Base-by-base conservation (phyloP, 768 basidiomycete species). In the Russula sp. region DNA sequence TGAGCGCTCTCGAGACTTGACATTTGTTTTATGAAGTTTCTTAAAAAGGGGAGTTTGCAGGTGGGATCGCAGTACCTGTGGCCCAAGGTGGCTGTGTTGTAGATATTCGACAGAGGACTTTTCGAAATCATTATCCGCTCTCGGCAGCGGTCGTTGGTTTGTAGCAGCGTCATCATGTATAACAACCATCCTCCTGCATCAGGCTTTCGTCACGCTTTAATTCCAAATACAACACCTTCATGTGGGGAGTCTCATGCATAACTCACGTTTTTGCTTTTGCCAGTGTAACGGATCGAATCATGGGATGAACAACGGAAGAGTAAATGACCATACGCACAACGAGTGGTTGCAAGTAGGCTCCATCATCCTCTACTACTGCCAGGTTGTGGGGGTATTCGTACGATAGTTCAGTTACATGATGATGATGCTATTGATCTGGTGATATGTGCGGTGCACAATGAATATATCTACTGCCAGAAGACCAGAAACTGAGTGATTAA, bases 311-410 rank as follows among this genome's bases (percentile, higher is more conserved):
- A 32, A 50, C 34, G 25, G 7, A 20, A 48, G 18, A 58, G 36
- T 20, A 13, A 60, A 42, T 38, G 42, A 22, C 13, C 46, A 35
- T 29, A 43, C 14, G 48, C n/a, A 32, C n/a, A 18, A 39, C 47
- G 14, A 50, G 20, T 20, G n/a, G 25, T 57, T 45, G 22, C 34
- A 25, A 48, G 32, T 18, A 8, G 2, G 35, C 25, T 61, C 53
- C 59, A 18, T 34, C 53, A n/a, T 39, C 25, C 25, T 29, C n/a
- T n/a, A n/a, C 58, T 79, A 70, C 79, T 69, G 77, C 78, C 29
- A 82, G 81, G 81, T n/a, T 83, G 81, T 18, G 84, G 83, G 84
- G 75, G n/a, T 83, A 84, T 73, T n/a, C n/a, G n/a, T n/a, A n/a
- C n/a, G n/a, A n/a, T n/a, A n/a, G n/a, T 85, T 83, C 83, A 84